A percentile compares a stretch with the other conserved stretches of the same genome.
Conservation (phyloP, 352 stramenopile species). For the Globisporangium irregulare region DNA sequence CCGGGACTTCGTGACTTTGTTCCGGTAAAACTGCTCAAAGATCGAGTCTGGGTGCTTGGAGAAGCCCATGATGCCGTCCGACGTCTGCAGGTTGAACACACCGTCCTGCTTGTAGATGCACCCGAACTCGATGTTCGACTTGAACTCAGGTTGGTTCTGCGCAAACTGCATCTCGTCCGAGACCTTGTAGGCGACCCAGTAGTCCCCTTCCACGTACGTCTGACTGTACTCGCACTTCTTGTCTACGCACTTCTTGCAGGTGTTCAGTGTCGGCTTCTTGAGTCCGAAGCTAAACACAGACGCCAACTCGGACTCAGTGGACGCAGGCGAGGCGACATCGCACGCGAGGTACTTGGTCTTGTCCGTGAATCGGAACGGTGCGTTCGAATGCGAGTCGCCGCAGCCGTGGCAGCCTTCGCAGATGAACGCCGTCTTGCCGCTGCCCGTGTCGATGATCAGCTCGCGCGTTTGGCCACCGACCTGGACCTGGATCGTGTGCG, state of each 20-base stretch:
- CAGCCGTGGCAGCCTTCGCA: constrained; percentile 89
- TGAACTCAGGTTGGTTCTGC: constrained; percentile 17
- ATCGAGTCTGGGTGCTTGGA: constrained; percentile 87
- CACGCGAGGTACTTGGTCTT: constrained; percentile 52
- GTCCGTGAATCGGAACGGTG: constrained; percentile 53
- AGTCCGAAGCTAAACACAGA: constrained; percentile 1
- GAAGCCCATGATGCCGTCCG: constrained; percentile 98
- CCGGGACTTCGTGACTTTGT: constrained; percentile 75
- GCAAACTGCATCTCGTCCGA: constrained; percentile 66
- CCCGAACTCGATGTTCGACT: constrained; percentile 86
- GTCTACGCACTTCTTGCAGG: constrained; percentile 51
- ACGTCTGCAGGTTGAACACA: constrained; percentile 90
- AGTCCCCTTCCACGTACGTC: constrained; percentile 92
- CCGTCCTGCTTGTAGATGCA: constrained; percentile 92
- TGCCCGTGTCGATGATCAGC: constrained; percentile 97
- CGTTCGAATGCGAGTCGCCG: constrained; percentile 82
- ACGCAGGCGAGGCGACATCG: constrained; percentile 21
- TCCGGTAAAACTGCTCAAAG: constrained; percentile 88
- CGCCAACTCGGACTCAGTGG: constrained; percentile 2
- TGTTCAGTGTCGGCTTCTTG: constrained; percentile 28
- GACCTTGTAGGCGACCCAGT: constrained; percentile 90
- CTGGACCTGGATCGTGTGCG: constrained; percentile 67
- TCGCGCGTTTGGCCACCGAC: constrained; percentile 62
- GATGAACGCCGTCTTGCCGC: constrained; percentile 94
- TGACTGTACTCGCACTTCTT: constrained; percentile 86